phyloP scores from a whole-genome alignment of 169 alveolate species.

The Eimeria praecox region DNA sequence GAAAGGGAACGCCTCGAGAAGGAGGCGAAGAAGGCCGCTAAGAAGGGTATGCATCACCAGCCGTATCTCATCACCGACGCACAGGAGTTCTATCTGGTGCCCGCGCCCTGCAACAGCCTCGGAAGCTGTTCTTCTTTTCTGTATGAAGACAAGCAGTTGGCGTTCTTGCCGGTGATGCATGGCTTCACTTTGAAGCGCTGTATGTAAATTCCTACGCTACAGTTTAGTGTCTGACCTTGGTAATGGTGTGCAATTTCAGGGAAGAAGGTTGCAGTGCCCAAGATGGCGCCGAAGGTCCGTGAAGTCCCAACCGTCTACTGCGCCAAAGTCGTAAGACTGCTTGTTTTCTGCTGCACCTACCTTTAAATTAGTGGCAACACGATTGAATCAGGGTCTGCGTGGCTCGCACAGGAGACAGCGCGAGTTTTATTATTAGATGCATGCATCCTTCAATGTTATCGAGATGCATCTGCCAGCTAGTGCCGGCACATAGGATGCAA shows the following conservation, averaged over 20 bases:
- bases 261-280: slow-evolving; percentile 69
- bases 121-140: not conserved
- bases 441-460: not conserved
- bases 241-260: slow-evolving; percentile 24
- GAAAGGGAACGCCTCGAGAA: slow-evolving; percentile 58
- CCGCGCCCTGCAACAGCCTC: not conserved
- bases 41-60: slow-evolving; percentile 56
- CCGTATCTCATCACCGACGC: not conserved
- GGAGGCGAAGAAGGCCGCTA: slow-evolving; percentile 58
- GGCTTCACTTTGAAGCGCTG: not conserved
- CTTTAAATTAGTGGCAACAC: not conserved
- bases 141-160: not conserved
- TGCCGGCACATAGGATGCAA: not conserved
- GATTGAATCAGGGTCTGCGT: no score
- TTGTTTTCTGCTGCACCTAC: not conserved
- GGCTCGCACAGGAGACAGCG: no score
- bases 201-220: not conserved
- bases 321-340: slow-evolving; percentile 60
- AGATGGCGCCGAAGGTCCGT: slow-evolving; percentile 40
- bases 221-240: not conserved
- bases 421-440: not conserved
- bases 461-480: not conserved
- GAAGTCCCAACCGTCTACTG: slow-evolving; percentile 63
- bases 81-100: not conserved
- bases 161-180: not conserved